A percentile compares a stretch with the other conserved stretches of the same genome.
phyloP scores from a whole-genome alignment of 306 rosid species.

The Echinosophora koreensis region DNA sequence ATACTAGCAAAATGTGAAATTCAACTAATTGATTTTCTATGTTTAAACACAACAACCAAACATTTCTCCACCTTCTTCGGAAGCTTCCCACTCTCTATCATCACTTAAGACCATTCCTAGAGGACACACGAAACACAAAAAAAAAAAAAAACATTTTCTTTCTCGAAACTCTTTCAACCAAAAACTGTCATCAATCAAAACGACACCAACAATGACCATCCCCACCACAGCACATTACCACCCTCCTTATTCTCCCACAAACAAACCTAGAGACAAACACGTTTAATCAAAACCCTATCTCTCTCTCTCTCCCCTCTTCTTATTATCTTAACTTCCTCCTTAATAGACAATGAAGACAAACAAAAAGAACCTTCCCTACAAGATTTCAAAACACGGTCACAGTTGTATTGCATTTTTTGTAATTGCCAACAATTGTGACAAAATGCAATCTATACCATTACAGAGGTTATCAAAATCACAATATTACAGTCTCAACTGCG shows the following conservation, averaged over 20 bases:
- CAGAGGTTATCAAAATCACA: too few relatives aligned
- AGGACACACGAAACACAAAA: not conserved
- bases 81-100: slow-evolving; percentile 25
- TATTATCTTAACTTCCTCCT: not conserved
- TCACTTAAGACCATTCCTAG: not conserved
- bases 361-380: not conserved
- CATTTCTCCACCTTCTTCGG: not conserved
- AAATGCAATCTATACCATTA: too few relatives aligned
- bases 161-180: not conserved
- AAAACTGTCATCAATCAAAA: too few relatives aligned
- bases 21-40: not conserved
- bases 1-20: not conserved
- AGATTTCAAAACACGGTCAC: too few relatives aligned
- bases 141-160: too few relatives aligned
- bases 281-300: not conserved
- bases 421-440: too few relatives aligned
- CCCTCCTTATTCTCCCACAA: not conserved
- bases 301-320: not conserved
- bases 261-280: too few relatives aligned
- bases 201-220: too few relatives aligned
- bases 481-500: too few relatives aligned
- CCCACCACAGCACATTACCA: not conserved
- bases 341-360: too few relatives aligned
- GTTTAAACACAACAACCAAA: not conserved
- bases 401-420: too few relatives aligned